Evolutionary conservation across 495 filamentous ascomycete species (phyloP), one percentile per base, ranked within the genome.

Genomic region (Parathielavia hyrcaniae): DNA sequence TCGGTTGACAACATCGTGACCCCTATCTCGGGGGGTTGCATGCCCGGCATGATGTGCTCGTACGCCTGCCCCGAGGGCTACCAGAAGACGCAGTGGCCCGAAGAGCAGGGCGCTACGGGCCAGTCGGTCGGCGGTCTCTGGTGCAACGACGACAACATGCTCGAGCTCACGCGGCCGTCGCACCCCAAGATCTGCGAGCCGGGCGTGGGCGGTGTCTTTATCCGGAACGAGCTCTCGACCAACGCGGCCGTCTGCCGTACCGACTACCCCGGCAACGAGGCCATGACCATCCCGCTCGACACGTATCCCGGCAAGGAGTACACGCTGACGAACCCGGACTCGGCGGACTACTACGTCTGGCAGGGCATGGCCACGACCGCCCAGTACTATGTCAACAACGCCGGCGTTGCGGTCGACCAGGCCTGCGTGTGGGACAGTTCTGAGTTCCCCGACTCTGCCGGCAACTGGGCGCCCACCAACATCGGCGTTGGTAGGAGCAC

Each of bases 311-410:
- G 86, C 43, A 63, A 68, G 12, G 76, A 69, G 11, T 77, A 79
- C 58, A 70, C 78, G 34, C 71, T 98, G 63, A 88, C 89, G 61
- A 87, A 86, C 77, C 89, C 93, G 32, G 72, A 86, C 53, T 81
- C 83, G 23, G 65, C 65, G 39, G 75, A 69, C 44, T 92, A 90
- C 80, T 98, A 88, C 80, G 68, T 74, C 47, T 95, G 89, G 86
- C 57, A 89, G 66, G 83, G 82, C 62, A 79, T 79, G 72, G 22
- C 67, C 19, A 97, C 93, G 51, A 91, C 87, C 35, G 91, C 91
- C 47, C 95, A 98, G 75, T 98, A 97, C 81, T 98, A 98, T 68
- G 81, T 97, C 76, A 97, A 97, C 82, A 85, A 85, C 61, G 76
- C 79, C 58, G 90, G 88, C 61, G 75, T 85, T 16, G 67, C 77